phyloP scores from a whole-genome alignment of 2,329 filamentous ascomycete species.

The Fusarium succisae region DNA sequence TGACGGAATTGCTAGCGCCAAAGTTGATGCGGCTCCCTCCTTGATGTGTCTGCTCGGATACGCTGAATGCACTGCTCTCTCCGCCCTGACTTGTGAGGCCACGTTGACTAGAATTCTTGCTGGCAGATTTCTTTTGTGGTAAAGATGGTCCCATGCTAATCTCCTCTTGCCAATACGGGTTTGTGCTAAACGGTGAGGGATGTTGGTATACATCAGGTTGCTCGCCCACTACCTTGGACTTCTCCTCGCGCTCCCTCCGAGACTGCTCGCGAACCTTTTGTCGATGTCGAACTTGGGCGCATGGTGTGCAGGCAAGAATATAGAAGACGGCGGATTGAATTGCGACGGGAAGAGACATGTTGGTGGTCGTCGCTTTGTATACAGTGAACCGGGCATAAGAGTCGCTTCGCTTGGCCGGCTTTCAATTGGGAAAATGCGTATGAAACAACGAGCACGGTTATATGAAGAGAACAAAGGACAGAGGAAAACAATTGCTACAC shows the following conservation, averaged over 20 bases:
- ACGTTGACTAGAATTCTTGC: slow-evolving; percentile 67
- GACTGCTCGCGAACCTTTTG: slow-evolving; percentile 77
- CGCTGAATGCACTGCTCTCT: slow-evolving; percentile 60
- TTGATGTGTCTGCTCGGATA: slow-evolving; percentile 51
- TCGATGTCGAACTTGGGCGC: slow-evolving; percentile 74
- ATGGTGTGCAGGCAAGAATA: slow-evolving; percentile 80
- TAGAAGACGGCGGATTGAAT: slow-evolving; percentile 83
- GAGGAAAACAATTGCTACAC: slow-evolving; percentile 17
- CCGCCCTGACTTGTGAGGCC: slow-evolving; percentile 67
- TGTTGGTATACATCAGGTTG: slow-evolving; percentile 81
- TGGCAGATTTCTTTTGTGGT: slow-evolving; percentile 66
- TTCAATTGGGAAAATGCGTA: slow-evolving; percentile 1
- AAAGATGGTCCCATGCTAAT: slow-evolving; percentile 82
- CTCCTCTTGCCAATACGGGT: slow-evolving; percentile 89
- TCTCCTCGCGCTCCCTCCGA: slow-evolving; percentile 72
- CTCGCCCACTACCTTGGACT: slow-evolving; percentile 71
- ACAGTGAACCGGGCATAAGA: slow-evolving; percentile 35
- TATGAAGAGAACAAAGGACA: background rate
- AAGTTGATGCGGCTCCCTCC: slow-evolving; percentile 50
- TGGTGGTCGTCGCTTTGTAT: slow-evolving; percentile 37
- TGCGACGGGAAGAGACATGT: slow-evolving; percentile 63
- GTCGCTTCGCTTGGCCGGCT: slow-evolving; percentile 8
- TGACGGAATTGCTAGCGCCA: slow-evolving; percentile 42
- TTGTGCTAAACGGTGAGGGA: slow-evolving; percentile 84
- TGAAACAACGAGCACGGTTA: slow-evolving; percentile 5